Percentiles rank a stretch among this genome's conserved stretches.
Evolutionary conservation across 140 eudicot species (phyloP).

Genomic region (Flaveria floridana): DNA sequence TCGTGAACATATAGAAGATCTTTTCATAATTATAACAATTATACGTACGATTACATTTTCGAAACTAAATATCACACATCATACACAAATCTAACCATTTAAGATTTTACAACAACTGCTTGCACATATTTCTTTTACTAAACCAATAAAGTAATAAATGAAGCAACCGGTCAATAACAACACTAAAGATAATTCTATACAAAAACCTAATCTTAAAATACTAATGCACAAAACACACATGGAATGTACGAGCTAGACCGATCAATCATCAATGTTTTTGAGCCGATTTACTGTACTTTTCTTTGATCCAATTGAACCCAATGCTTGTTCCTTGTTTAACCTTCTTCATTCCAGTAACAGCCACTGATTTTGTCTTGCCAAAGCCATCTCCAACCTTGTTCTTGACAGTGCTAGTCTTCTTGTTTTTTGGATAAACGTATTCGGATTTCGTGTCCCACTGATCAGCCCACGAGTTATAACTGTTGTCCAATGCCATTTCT

Average conservation of each 20-base stretch:
- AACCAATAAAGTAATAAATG: not conserved
- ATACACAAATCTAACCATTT: no score
- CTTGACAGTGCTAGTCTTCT: slow-evolving; percentile 25
- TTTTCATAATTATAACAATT: no score
- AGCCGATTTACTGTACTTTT: slow-evolving; percentile 43
- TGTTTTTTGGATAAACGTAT: slow-evolving; percentile 35
- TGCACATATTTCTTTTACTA: no score
- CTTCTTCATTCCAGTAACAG: slow-evolving; percentile 52
- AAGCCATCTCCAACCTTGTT: slow-evolving; percentile 40
- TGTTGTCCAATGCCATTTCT: slow-evolving; percentile 30
- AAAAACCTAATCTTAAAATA: not conserved
- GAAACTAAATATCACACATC: no score
- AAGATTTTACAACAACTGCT: no score
- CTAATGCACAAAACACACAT: not conserved
- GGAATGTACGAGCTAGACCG: not conserved
- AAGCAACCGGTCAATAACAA: not conserved
- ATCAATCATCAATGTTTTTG: slow-evolving; percentile 31
- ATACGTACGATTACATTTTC: no score
- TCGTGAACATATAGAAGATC: no score
- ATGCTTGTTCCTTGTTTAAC: slow-evolving; percentile 56
- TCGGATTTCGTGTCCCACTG: slow-evolving; percentile 46
- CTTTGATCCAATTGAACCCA: slow-evolving; percentile 58
- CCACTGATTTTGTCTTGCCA: slow-evolving; percentile 49
- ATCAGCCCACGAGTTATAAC: slow-evolving; percentile 48
- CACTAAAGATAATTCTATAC: not conserved